A percentile compares a stretch with the other conserved stretches of the same genome.
Evolutionary conservation across 352 stramenopile genomes (phyloP).

Genomic region (Saprolegnia diclina): DNA sequence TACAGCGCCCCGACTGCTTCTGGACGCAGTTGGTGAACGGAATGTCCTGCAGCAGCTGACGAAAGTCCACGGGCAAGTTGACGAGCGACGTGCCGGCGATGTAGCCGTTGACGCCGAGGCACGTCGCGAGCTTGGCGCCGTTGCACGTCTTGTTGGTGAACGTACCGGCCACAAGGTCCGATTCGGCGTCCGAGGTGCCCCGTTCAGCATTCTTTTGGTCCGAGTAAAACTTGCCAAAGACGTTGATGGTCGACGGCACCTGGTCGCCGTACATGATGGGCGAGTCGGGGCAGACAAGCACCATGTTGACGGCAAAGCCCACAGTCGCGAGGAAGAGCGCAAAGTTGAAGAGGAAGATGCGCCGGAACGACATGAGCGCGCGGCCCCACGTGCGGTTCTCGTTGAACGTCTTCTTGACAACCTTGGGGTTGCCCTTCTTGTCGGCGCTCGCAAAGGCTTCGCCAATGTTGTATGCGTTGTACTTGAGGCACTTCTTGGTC

Average conservation of each 20-base stretch:
- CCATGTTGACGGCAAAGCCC: constrained; percentile 68
- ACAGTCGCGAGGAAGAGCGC: constrained; percentile 60
- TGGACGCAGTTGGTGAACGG: constrained; percentile 74
- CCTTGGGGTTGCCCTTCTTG: constrained; percentile 77
- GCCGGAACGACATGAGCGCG: constrained; percentile 68
- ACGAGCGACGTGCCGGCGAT: constrained; percentile 39
- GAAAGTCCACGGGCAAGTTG: constrained; percentile 63
- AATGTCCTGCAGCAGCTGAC: constrained; percentile 47
- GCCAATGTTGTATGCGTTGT: constrained; percentile 56
- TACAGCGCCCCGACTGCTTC: constrained; percentile 52
- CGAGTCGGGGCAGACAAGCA: constrained; percentile 72
- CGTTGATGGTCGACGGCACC: constrained; percentile 38
- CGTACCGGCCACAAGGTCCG: not conserved
- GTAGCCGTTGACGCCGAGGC: constrained; percentile 48
- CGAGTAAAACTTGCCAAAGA: constrained; percentile 52
- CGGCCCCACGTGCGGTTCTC: constrained; percentile 76
- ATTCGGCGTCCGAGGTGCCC: constrained; percentile 25
- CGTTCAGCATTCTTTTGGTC: not conserved
- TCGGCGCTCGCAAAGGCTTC: constrained; percentile 70
- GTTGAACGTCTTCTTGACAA: constrained; percentile 80
- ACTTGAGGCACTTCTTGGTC: constrained; percentile 85
- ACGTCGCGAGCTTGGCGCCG: constrained; percentile 58
- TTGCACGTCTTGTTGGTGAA: constrained; percentile 32
- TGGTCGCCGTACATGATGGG: constrained; percentile 66
- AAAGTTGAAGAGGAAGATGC: constrained; percentile 80